Percentiles rank a stretch among this genome's conserved stretches.
phyloP scores from a whole-genome alignment of 2,329 filamentous ascomycete genomes.

The Parastagonospora avenae region DNA sequence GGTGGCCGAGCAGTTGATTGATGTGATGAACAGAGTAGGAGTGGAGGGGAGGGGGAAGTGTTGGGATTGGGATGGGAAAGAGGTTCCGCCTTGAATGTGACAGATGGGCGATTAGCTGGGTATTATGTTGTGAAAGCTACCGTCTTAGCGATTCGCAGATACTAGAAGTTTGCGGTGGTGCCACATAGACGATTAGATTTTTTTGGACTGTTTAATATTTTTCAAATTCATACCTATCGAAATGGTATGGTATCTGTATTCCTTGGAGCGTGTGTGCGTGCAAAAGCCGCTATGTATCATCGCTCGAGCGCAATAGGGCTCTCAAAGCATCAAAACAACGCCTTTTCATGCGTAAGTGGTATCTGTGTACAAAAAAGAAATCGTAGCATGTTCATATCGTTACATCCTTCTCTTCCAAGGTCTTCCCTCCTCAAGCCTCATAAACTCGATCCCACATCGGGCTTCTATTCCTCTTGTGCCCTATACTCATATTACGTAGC shows the following conservation, averaged over 20 bases:
- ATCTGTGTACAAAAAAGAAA: slow-evolving; percentile 25
- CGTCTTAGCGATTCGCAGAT: too few species aligned
- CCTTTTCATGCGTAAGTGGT: slow-evolving; percentile 10
- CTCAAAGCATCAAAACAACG: background rate
- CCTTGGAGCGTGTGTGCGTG: too few species aligned
- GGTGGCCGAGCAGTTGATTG: slow-evolving; percentile 67
- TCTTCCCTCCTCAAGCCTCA: slow-evolving; percentile 20
- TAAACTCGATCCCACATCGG: slow-evolving; percentile 43
- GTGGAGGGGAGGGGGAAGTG: slow-evolving; percentile 46
- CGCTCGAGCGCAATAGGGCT: too few species aligned
- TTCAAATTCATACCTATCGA: too few species aligned
- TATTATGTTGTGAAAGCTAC: too few species aligned
- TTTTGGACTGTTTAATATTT: too few species aligned
- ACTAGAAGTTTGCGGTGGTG: too few species aligned
- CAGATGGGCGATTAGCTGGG: too few species aligned
- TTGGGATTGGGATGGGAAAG: slow-evolving; percentile 49
- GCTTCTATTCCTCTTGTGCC: slow-evolving; percentile 28
- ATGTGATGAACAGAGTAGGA: slow-evolving; percentile 71
- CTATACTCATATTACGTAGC: slow-evolving; percentile 24
- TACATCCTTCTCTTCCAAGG: background rate
- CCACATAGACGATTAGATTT: too few species aligned
- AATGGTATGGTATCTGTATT: too few species aligned
- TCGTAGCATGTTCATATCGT: slow-evolving; percentile 1
- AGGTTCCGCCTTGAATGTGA: slow-evolving; percentile 40
- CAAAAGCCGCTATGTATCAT: too few species aligned